A percentile compares a stretch with the other conserved stretches of the same genome.
phyloP scores from a whole-genome alignment of 2,329 filamentous ascomycete species.

The Alternaria longipes region DNA sequence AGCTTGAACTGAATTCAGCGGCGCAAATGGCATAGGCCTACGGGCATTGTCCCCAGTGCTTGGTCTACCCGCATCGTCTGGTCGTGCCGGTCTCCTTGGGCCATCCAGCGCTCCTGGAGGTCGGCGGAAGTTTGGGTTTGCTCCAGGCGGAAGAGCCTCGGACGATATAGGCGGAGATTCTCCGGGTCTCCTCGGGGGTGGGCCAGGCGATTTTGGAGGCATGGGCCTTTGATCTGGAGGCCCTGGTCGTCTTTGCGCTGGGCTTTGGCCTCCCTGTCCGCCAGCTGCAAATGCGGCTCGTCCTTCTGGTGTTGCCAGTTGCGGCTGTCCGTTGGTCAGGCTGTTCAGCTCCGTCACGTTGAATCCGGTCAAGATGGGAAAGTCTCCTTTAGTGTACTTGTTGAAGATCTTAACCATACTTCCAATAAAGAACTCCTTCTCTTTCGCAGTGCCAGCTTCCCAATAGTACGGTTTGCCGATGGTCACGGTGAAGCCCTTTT shows the following conservation, averaged over 20 bases:
- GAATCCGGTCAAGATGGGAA: slow-evolving; percentile 83
- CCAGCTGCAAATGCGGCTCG: slow-evolving; percentile 28
- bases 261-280: slow-evolving; percentile 18
- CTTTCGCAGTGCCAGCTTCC: slow-evolving; percentile 91
- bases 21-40: slow-evolving; percentile 34
- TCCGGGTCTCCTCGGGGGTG: slow-evolving; percentile 33
- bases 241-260: slow-evolving; percentile 23
- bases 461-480: slow-evolving; percentile 97
- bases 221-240: slow-evolving; percentile 30
- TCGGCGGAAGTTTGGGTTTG: slow-evolving; percentile 36
- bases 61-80: slow-evolving; percentile 37
- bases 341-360: slow-evolving; percentile 79
- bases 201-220: slow-evolving; percentile 35
- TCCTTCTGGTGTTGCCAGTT: slow-evolving; percentile 42
- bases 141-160: slow-evolving; percentile 21
- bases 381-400: slow-evolving; percentile 80
- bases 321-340: slow-evolving; percentile 66
- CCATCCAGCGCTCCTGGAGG: slow-evolving; percentile 30
- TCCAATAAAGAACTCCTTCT: slow-evolving; percentile 98
- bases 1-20: slow-evolving; percentile 31
- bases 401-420: slow-evolving; percentile 95
- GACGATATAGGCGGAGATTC: slow-evolving; percentile 21
- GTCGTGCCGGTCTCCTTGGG: slow-evolving; percentile 32
- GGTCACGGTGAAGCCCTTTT: slow-evolving; percentile 85
- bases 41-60: slow-evolving; percentile 43